phyloP scores from a whole-genome alignment of 345 rosid genomes.

The Eucalyptus rudis region DNA sequence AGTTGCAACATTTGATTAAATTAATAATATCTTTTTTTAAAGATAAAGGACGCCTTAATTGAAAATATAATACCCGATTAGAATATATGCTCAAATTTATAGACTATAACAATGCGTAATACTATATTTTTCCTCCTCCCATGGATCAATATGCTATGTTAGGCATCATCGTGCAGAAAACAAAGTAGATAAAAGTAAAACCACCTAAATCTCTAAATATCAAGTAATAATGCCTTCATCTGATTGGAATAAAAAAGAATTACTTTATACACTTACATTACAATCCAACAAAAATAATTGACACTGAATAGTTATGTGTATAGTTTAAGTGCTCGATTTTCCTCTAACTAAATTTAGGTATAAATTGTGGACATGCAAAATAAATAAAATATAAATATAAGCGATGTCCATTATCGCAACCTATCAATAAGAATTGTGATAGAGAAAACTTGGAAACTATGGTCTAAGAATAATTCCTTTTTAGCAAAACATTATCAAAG shows the following conservation, averaged over 20 bases:
- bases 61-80: neutral
- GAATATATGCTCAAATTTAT: neutral
- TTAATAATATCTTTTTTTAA: neutral
- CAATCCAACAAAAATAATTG: neutral
- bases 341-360: neutral
- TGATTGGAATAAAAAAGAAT: no score
- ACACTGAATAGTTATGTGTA: neutral
- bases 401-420: neutral
- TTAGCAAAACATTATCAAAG: neutral
- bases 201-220: neutral
- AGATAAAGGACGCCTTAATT: neutral
- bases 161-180: neutral
- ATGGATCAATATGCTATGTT: neutral
- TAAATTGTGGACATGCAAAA: neutral
- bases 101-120: neutral
- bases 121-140: neutral
- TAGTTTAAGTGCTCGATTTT: neutral
- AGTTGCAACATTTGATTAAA: neutral
- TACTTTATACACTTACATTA: no score
- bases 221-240: no score
- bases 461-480: neutral
- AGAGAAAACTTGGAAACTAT: neutral
- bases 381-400: neutral
- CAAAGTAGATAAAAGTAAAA: neutral
- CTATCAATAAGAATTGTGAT: neutral